Evolutionary conservation across 768 basidiomycete species (phyloP).

Genomic region (Neoboletus brunneissimus): DNA sequence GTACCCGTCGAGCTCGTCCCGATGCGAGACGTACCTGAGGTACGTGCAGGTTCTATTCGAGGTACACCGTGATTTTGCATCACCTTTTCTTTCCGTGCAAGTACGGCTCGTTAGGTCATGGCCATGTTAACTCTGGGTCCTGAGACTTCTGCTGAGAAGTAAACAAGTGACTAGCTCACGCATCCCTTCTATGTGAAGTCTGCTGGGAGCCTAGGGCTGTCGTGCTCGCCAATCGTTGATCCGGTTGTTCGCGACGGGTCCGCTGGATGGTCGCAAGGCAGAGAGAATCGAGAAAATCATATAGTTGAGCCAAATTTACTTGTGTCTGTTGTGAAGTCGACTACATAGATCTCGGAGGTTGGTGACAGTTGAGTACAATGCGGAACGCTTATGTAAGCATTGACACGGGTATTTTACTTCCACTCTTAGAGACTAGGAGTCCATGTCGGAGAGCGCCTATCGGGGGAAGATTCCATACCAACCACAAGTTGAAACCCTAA

Average conservation of each 20-base stretch:
- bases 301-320: conserved; percentile 33
- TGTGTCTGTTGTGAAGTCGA: conserved; percentile 39
- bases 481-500: conserved; percentile 52
- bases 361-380: conserved; percentile 54
- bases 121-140: conserved; percentile 41
- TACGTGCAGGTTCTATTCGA: too few relatives aligned
- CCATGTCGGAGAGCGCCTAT: conserved; percentile 52
- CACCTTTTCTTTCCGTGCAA: conserved; percentile 49
- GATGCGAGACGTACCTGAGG: too few relatives aligned
- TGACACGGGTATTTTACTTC: too few relatives aligned
- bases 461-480: conserved; percentile 52
- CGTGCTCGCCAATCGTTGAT: conserved; percentile 10
- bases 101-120: conserved; percentile 69
- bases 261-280: conserved; percentile 32
- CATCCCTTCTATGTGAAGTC: conserved; percentile 47
- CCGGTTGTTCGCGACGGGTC: conserved; percentile 21
- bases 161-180: conserved; percentile 60
- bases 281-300: conserved; percentile 53
- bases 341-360: too few relatives aligned
- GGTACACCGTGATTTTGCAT: conserved; percentile 22
- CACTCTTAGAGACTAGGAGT: too few relatives aligned
- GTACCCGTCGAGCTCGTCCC: too few relatives aligned
- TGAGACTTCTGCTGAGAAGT: conserved; percentile 34
- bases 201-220: conserved; percentile 20
- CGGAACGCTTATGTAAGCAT: conserved; percentile 44